Conservation (phyloP, 345 rosid species). For the Linum usitatissimum region DNA sequence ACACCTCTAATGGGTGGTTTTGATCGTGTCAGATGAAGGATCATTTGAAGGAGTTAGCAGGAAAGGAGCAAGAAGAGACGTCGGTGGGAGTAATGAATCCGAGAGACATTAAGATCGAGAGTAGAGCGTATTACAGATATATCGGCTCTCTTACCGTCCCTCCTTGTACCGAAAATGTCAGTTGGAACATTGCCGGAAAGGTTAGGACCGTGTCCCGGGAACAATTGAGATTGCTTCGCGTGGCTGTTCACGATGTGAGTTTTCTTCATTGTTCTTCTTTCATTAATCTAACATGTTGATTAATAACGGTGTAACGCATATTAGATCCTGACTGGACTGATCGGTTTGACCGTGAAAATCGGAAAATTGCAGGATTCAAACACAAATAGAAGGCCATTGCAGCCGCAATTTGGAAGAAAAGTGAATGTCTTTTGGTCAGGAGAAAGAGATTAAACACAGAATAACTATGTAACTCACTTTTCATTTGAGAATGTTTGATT, state of each 20-base stretch:
- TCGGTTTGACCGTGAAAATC: no score
- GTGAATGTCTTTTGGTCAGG: slow-evolving; percentile 11
- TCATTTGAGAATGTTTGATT: no score
- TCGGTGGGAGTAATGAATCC: slow-evolving; percentile 45
- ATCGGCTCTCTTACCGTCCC: slow-evolving; percentile 76
- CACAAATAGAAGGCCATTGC: slow-evolving; percentile 61
- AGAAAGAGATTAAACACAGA: no score
- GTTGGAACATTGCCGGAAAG: slow-evolving; percentile 59
- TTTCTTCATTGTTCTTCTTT: background rate
- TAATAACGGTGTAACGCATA: no score
- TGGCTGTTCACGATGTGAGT: slow-evolving; percentile 73
- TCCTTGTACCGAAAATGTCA: slow-evolving; percentile 69
- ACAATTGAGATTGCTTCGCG: slow-evolving; percentile 56
- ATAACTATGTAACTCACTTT: no score
- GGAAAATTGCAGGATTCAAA: slow-evolving; percentile 31
- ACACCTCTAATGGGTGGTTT: no score
- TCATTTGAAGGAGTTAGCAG: slow-evolving; percentile 25
- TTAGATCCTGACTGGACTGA: background rate
- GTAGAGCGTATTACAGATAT: slow-evolving; percentile 64
- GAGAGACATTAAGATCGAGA: slow-evolving; percentile 34
- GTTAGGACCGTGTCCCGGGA: slow-evolving; percentile 53
- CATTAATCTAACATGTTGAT: no score
- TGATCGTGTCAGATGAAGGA: no score
- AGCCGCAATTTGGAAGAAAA: slow-evolving; percentile 29
- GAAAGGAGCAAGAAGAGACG: slow-evolving; percentile 16